Evolutionary conservation across 2,329 filamentous ascomycete species (phyloP), one percentile per base, ranked within the genome.

Genomic region (Calonectria crousiana): DNA sequence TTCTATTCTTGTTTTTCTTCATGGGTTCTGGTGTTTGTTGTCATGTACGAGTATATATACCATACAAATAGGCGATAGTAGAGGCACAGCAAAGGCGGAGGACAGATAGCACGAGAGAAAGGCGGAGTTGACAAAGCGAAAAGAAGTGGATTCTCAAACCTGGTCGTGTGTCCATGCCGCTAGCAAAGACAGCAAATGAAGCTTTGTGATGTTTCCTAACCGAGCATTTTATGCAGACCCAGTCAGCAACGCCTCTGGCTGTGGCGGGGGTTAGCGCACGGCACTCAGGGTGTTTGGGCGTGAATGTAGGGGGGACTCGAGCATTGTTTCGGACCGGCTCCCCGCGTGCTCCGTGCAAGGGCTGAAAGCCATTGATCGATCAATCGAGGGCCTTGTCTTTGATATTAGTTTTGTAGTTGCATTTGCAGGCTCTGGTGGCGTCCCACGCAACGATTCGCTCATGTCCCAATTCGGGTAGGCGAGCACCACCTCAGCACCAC

Each of bases 1-100:
- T 49, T 49, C 28, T n/a, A 41, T 38, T n/a, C 18, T 66, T 68
- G 34, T 30, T 47, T 41, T 64, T 66, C 30, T 70, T 32, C 26
- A 34, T 56, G 62, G 49, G 49, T 73, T 64, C 23, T 41, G 67
- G 56, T 73, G 60, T 72, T 60, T 28, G n/a, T 20, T 53, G 49
- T 68, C 71, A 56, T 74, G 73, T 74, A 74, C 69, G 73, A 74
- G 64, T 74, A 74, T 72, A 74, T 74, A 74, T 74, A 74, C 69
- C 73, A 74, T 67, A 69, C 58, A 68, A 52, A 72, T 65, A 47
- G n/a, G 70, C 32, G 65, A 65, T 41, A 44, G 47, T 52, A 67
- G 58, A 44, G n/a, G 26, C 34, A 20, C 23, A 32, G 67, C 36
- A 60, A 23, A 30, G 44, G n/a, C 14, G 51, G 51, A 28, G 28